Percentiles rank a stretch among this genome's conserved stretches.
phyloP scores from a whole-genome alignment of 2,329 filamentous ascomycete genomes.

The Trichoderma sp. region DNA sequence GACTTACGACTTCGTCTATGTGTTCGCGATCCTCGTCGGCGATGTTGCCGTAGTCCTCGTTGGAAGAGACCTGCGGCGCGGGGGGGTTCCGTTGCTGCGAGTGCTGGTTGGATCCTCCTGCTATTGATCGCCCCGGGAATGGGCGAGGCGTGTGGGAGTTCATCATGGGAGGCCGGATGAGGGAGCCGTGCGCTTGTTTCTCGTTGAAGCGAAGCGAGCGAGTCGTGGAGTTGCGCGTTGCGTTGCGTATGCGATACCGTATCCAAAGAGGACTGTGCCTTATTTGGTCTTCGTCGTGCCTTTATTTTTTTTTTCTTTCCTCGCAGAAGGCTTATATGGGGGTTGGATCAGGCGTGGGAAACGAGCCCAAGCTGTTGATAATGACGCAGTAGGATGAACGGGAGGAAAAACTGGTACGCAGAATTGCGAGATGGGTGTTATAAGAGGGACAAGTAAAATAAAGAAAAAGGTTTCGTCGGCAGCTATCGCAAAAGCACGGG shows the following conservation, averaged over 20 bases:
- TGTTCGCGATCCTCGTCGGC: slow-evolving; percentile 90
- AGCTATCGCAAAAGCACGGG: slow-evolving; percentile 2
- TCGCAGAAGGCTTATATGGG: slow-evolving; percentile 9
- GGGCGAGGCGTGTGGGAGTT: slow-evolving; percentile 46
- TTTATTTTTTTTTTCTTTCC: slow-evolving; percentile 1
- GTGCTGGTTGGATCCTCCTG: slow-evolving; percentile 38
- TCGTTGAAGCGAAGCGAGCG: neutral
- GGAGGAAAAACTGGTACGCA: neutral
- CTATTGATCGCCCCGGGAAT: slow-evolving; percentile 43
- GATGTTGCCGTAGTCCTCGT: slow-evolving; percentile 52
- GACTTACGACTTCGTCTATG: slow-evolving; percentile 85
- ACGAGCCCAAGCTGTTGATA: neutral
- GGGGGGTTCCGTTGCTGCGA: slow-evolving; percentile 40
- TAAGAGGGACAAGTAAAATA: neutral
- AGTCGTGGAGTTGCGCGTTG: slow-evolving; percentile 1
- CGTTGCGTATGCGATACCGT: neutral
- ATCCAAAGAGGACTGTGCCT: slow-evolving; percentile 20
- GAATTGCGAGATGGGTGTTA: neutral
- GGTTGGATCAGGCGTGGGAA: neutral
- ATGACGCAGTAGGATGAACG: slow-evolving; percentile 4
- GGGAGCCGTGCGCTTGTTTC: neutral
- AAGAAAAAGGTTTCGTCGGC: neutral
- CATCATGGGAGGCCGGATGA: slow-evolving; percentile 32
- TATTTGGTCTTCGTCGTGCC: neutral
- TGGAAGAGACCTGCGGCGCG: slow-evolving; percentile 42